Evolutionary conservation across 257 asterid genomes (phyloP).

Genomic region (Schizonepeta tenuifolia): DNA sequence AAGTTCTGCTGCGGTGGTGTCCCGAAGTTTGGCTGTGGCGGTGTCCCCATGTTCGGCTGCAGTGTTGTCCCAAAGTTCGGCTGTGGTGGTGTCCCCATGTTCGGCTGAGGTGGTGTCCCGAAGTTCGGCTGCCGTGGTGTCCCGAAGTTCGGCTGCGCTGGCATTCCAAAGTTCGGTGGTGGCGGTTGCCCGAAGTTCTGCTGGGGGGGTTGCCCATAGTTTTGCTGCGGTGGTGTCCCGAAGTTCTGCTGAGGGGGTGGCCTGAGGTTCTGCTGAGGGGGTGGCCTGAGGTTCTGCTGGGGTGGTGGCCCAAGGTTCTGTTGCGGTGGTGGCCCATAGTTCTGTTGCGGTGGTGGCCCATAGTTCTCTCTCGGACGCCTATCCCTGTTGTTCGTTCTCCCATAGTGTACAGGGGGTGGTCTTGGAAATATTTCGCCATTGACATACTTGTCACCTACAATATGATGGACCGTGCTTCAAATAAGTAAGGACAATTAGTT

Average conservation of each 20-base stretch:
- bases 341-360: conserved; percentile 31
- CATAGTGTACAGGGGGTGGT: conserved; percentile 79
- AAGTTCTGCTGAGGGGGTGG: conserved; percentile 37
- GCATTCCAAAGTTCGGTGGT: conserved; percentile 38
- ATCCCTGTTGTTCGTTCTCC: conserved; percentile 46
- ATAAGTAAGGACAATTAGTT: not conserved
- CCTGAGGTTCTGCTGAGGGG: conserved; percentile 44
- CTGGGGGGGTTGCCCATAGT: conserved; percentile 29
- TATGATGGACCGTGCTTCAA: conserved; percentile 8
- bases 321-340: conserved; percentile 24
- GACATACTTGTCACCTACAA: conserved; percentile 87
- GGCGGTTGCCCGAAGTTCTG: conserved; percentile 43
- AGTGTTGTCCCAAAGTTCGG: conserved; percentile 40
- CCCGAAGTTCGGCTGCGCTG: conserved; percentile 47
- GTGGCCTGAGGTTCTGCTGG: conserved; percentile 39
- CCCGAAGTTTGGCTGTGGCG: conserved; percentile 31
- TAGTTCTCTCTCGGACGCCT: conserved; percentile 46
- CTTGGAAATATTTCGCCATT: conserved; percentile 86
- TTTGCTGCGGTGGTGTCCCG: conserved; percentile 35
- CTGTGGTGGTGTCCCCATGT: conserved; percentile 32
- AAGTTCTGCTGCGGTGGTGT: conserved; percentile 36
- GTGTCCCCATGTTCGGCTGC: conserved; percentile 29
- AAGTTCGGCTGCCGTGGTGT: conserved; percentile 38
- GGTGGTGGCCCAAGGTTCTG: conserved; percentile 25
- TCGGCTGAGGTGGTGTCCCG: conserved; percentile 45